Conservation (phyloP, 176 grass and related monocot species). For the Saccharum spontaneum region DNA sequence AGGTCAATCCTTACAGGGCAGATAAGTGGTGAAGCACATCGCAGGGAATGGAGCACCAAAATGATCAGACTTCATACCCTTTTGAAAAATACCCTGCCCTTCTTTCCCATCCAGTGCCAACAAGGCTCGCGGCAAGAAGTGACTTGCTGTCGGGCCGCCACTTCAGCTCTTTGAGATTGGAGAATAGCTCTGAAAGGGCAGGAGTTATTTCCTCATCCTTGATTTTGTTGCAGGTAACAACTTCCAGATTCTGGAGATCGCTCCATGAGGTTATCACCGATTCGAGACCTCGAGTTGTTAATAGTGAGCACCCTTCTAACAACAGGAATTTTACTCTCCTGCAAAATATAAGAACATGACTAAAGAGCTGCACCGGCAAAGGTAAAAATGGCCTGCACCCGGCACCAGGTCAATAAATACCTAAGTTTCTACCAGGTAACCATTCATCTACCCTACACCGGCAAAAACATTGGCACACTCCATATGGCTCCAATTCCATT, state of each 20-base stretch:
- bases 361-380: too few relatives aligned
- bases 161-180: slow-evolving; percentile 88
- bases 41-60: slow-evolving; percentile 37
- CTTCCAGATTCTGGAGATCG: slow-evolving; percentile 69
- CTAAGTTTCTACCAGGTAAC: not conserved
- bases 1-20: slow-evolving; percentile 41
- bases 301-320: slow-evolving; percentile 74
- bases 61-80: slow-evolving; percentile 67
- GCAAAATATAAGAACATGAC: slow-evolving; percentile 7
- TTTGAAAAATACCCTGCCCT: slow-evolving; percentile 92
- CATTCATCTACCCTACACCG: not conserved
- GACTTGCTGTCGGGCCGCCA: slow-evolving; percentile 87
- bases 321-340: slow-evolving; percentile 80
- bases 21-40: slow-evolving; percentile 43
- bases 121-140: slow-evolving; percentile 56
- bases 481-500: not conserved
- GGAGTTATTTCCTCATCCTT: slow-evolving; percentile 76
- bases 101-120: slow-evolving; percentile 77
- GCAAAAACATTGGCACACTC: not conserved
- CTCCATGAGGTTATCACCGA: slow-evolving; percentile 73
- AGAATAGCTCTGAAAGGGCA: slow-evolving; percentile 80
- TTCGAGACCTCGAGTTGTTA: slow-evolving; percentile 77
- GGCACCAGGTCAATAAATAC: not conserved
- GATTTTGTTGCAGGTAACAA: slow-evolving; percentile 77
- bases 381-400: too few relatives aligned